Evolutionary conservation across 2,329 filamentous ascomycete species (phyloP).

Genomic region (Rugonectria rugulosa): DNA sequence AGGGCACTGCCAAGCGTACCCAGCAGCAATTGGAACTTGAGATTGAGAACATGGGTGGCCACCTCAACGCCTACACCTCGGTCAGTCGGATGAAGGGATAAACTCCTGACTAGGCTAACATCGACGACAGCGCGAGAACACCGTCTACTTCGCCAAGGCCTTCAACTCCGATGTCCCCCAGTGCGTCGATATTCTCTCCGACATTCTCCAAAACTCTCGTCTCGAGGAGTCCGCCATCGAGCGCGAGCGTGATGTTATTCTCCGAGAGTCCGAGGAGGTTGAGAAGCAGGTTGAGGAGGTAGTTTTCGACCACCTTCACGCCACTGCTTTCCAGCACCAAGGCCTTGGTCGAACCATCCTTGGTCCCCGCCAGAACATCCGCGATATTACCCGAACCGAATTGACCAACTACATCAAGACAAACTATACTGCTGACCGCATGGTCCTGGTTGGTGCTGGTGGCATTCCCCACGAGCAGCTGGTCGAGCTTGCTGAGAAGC

Average conservation of each 20-base stretch:
- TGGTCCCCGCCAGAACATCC: constrained; percentile 97
- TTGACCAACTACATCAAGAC: constrained; percentile 96
- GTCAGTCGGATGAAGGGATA: constrained; percentile 63
- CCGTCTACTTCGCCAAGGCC: constrained; percentile 99
- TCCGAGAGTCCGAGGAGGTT: constrained; percentile 98
- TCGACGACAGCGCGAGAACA: constrained; percentile 84
- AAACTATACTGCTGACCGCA: constrained; percentile 99
- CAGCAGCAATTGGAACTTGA: constrained; percentile 98
- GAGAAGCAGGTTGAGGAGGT: constrained; percentile 99
- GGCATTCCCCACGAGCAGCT: constrained; percentile 93
- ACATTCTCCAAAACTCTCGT: constrained; percentile 99
- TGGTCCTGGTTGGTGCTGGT: constrained; percentile 96
- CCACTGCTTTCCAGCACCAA: constrained; percentile 96
- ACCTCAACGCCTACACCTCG: constrained; percentile 99
- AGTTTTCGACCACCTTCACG: constrained; percentile 98
- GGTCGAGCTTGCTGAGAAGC: constrained; percentile 94
- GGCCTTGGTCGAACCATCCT: constrained; percentile 97
- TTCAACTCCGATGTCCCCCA: constrained; percentile 98
- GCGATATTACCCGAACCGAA: constrained; percentile 91
- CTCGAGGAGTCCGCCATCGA: constrained; percentile 92
- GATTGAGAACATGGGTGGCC: constrained; percentile 99
- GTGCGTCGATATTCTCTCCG: constrained; percentile 96
- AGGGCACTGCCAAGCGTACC: constrained; percentile 93
- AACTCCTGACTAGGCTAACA: constrained; percentile 36
- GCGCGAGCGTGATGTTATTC: constrained; percentile 97